Evolutionary conservation across 2,329 filamentous ascomycete genomes (phyloP), one percentile per base, ranked within the genome.

Genomic region (Leptographium procerum): DNA sequence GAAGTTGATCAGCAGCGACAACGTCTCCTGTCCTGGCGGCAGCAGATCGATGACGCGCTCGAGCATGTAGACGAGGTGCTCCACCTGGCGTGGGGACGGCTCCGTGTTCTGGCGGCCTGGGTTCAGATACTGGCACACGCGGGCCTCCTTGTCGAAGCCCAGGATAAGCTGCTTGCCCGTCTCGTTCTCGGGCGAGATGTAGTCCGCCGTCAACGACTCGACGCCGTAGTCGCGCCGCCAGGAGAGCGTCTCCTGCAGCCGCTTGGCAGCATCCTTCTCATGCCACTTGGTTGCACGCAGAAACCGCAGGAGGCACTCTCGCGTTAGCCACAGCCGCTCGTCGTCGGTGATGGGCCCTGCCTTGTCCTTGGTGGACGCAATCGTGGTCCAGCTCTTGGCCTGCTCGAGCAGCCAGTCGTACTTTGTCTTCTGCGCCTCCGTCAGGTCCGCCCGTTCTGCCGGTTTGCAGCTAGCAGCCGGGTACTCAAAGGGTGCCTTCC

Each of bases 21-120:
- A 73, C 53, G 84, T 94, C 75, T 97, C 94, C 69, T 95, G 89
- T 16, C 88, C 87, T 0, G 91, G 80, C 0, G 88, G 86, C 83
- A 95, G 91, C 62, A 97, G 74, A 66, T 96, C 91, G 64, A 96
- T 83, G 36, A 88, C 85, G 43, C 89, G 82, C 76, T 99, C 94
- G 48, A 97, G 75, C 91, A 97, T 96, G 75, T 88, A 99, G 56
- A 96, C 91, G 61, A 99, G 76, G 70, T 97, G 91, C 72, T 99
- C 86, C 58, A 96, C 85, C 74, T 97, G 94, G 65, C 89, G 82
- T 43, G 91, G 88, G 61, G 85, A 88, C 59, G 85, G 81, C 65
- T 95, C 86, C 1, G 94, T 97, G 77, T 99, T 99, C 75, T 99
- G 94, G 64, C 87, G 85, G 34, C 86, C 89, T 1, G 94, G 94